phyloP scores from a whole-genome alignment of 2,329 filamentous ascomycete genomes.

The Purpureocillium takamizusanense region DNA sequence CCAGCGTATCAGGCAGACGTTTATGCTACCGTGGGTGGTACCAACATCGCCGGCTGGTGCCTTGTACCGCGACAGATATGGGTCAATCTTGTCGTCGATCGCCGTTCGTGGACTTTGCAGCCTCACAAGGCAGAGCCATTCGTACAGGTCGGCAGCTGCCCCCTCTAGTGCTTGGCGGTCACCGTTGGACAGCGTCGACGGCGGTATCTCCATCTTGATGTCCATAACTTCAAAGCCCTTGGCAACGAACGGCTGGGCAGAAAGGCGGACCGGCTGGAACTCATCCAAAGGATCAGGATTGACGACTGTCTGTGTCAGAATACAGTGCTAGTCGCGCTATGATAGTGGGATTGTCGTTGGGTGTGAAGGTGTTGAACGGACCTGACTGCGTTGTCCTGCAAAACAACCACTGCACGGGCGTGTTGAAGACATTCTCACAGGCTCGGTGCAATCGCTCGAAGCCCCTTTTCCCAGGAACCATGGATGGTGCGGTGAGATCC shows the following conservation, averaged over 20 bases:
- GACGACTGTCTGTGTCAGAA: conserved; percentile 23
- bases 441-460: conserved; percentile 74
- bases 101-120: conserved; percentile 56
- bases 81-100: conserved; percentile 50
- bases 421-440: conserved; percentile 65
- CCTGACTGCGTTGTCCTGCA: conserved; percentile 42
- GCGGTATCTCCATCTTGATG: conserved; percentile 15
- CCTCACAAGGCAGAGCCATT: conserved; percentile 64
- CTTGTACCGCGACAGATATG: conserved; percentile 60
- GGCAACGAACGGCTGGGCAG: conserved; percentile 14
- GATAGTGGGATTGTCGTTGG: neutral
- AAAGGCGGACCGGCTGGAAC: conserved; percentile 34
- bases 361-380: conserved; percentile 9
- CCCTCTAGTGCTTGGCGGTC: conserved; percentile 50
- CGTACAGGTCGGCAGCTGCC: conserved; percentile 54
- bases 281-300: conserved; percentile 38
- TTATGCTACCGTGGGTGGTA: conserved; percentile 11
- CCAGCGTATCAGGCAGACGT: conserved; percentile 47
- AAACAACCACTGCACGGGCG: conserved; percentile 69
- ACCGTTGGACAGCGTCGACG: conserved; percentile 19
- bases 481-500: conserved; percentile 64
- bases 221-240: conserved; percentile 11
- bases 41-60: conserved; percentile 31
- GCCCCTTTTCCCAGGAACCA: conserved; percentile 75
- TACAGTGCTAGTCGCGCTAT: neutral